Evolutionary conservation across 768 basidiomycete species (phyloP).

Genomic region (Trametopsis cervina): DNA sequence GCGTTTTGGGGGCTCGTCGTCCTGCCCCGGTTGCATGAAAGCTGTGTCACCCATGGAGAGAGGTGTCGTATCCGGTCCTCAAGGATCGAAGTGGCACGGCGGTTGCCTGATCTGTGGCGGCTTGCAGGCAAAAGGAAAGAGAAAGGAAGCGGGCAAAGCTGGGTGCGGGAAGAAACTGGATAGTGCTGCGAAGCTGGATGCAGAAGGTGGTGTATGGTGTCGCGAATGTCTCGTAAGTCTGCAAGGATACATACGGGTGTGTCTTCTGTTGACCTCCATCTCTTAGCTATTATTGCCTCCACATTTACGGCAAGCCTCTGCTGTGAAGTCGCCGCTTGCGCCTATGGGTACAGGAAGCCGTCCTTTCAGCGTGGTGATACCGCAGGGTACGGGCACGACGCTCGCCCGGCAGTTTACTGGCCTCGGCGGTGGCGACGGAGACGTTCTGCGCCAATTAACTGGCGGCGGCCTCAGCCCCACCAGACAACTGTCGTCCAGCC

Average conservation of each 20-base stretch:
- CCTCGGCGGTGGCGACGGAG: conserved; percentile 25
- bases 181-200: conserved; percentile 71
- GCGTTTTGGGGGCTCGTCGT: conserved; percentile 52
- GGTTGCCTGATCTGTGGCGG: conserved; percentile 79
- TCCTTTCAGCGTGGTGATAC: conserved; percentile 27
- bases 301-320: conserved; percentile 45
- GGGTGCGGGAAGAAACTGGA: conserved; percentile 83
- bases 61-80: conserved; percentile 81
- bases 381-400: conserved; percentile 69
- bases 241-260: conserved; percentile 3
- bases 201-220: conserved; percentile 72
- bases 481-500: conserved; percentile 56
- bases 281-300: conserved; percentile 49
- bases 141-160: conserved; percentile 50
- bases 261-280: conserved; percentile 11
- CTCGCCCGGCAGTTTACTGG: conserved; percentile 74
- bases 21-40: conserved; percentile 71
- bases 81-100: conserved; percentile 75
- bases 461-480: conserved; percentile 64
- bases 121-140: conserved; percentile 39
- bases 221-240: conserved; percentile 70
- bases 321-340: conserved; percentile 40
- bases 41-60: conserved; percentile 77
- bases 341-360: conserved; percentile 37
- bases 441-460: conserved; percentile 48